These are phyloP conservation scores for Myriosclerotinia duriaeana DNA, from an alignment of 2,329 filamentous ascomycete genomes.

Conservation along the genomic window DNA sequence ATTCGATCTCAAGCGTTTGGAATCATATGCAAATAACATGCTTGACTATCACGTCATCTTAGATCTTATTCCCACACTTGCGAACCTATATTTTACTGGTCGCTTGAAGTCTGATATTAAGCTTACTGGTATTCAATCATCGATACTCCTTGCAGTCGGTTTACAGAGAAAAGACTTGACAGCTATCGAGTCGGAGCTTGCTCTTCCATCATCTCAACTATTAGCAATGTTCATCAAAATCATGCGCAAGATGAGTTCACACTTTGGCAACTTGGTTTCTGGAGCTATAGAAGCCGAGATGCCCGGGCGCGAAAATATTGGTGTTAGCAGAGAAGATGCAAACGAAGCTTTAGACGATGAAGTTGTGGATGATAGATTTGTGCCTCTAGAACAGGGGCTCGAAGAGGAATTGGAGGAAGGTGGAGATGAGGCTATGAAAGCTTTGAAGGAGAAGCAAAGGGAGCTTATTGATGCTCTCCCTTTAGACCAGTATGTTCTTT, in stretches of 20 bases:
- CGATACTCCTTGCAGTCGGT: slow-evolving; percentile 85
- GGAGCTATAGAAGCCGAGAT: slow-evolving; percentile 69
- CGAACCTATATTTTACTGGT: slow-evolving; percentile 81
- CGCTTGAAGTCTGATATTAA: slow-evolving; percentile 66
- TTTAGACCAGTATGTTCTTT: slow-evolving; percentile 70
- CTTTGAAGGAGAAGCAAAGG: slow-evolving; percentile 75
- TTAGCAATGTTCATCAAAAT: slow-evolving; percentile 98
- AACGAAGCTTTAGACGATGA: slow-evolving; percentile 69
- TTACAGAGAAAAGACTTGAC: slow-evolving; percentile 88
- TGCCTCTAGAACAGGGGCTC: slow-evolving; percentile 67
- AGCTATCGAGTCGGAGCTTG: slow-evolving; percentile 74
- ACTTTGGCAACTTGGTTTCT: slow-evolving; percentile 74
- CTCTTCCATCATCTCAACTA: slow-evolving; percentile 72
- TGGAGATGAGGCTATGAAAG: slow-evolving; percentile 70
- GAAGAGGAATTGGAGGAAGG: slow-evolving; percentile 84
- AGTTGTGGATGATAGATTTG: slow-evolving; percentile 62
- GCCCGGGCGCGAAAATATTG: slow-evolving; percentile 56
- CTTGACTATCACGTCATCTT: slow-evolving; percentile 97
- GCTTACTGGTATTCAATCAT: slow-evolving; percentile 79
- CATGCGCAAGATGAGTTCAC: slow-evolving; percentile 77
- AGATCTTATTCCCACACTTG: slow-evolving; percentile 82
- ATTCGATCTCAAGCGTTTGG: slow-evolving; percentile 91
- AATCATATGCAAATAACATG: slow-evolving; percentile 95
- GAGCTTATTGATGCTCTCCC: slow-evolving; percentile 89
- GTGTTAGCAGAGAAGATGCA: slow-evolving; percentile 59